These are phyloP conservation scores for Azolla pinnata DNA, from an alignment of 75 land plant genomes.

Conservation along the genomic window DNA sequence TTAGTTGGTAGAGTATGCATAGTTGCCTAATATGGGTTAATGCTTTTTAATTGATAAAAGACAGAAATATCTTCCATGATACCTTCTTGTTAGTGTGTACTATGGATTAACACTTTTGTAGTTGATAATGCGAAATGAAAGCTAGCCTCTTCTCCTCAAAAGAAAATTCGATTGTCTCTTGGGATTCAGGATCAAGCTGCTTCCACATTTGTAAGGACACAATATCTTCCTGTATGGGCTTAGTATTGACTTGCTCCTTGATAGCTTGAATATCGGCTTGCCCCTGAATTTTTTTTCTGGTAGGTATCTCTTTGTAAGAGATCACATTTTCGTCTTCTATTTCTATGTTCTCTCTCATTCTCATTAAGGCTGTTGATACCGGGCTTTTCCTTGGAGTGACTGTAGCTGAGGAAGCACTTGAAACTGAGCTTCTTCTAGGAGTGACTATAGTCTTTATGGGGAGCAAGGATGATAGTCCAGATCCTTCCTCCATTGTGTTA, in stretches of 20 bases:
- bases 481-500: too few species aligned
- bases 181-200: neutral
- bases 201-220: neutral
- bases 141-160: slow-evolving; percentile 3
- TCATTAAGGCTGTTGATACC: neutral
- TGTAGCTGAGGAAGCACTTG: neutral
- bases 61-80: too few species aligned
- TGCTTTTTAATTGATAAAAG: too few species aligned
- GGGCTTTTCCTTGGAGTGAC: neutral
- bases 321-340: neutral
- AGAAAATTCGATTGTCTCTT: neutral
- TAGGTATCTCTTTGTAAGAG: neutral
- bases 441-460: neutral
- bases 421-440: neutral
- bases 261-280: neutral
- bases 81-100: too few species aligned
- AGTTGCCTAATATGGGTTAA: too few species aligned
- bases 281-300: neutral
- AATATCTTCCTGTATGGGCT: neutral
- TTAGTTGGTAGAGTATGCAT: too few species aligned
- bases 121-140: neutral
- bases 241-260: neutral
- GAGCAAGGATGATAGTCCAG: neutral
- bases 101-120: too few species aligned
- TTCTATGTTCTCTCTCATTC: neutral